phyloP scores from a whole-genome alignment of 2,329 filamentous ascomycete species.

The Stagonosporopsis tanaceti region DNA sequence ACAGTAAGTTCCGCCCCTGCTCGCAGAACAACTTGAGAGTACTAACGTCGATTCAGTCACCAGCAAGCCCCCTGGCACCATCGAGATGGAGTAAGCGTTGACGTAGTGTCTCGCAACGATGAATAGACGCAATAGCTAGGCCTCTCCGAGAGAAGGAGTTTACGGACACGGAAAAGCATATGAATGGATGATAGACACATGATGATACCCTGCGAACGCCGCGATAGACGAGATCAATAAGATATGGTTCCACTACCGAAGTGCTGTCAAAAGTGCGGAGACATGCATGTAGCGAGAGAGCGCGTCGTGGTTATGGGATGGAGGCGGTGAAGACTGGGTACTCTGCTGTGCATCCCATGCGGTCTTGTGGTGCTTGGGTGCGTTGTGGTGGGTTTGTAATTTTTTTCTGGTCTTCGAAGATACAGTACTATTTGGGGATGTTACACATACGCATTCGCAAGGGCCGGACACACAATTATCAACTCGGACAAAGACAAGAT shows the following conservation, averaged over 20 bases:
- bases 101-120: not conserved
- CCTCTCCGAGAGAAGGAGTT: conserved; percentile 1
- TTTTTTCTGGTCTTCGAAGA: not conserved
- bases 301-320: not conserved
- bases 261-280: conserved; percentile 31
- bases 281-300: not conserved
- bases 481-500: not conserved
- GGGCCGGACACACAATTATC: too few species aligned
- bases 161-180: conserved; percentile 18
- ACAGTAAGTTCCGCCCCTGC: conserved; percentile 58
- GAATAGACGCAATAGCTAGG: conserved; percentile 6
- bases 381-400: not conserved
- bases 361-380: not conserved
- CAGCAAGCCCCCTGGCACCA: conserved; percentile 74
- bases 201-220: conserved; percentile 37
- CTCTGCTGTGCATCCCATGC: not conserved
- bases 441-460: too few species aligned
- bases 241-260: conserved; percentile 23
- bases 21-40: not conserved
- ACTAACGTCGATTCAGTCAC: conserved; percentile 56
- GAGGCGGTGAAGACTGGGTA: not conserved
- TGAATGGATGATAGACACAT: conserved; percentile 33
- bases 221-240: conserved; percentile 23
- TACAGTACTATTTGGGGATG: too few species aligned
- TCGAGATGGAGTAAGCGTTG: conserved; percentile 73